Evolutionary conservation across 2,329 filamentous ascomycete genomes (phyloP).

Genomic region (Amauroascus niger): DNA sequence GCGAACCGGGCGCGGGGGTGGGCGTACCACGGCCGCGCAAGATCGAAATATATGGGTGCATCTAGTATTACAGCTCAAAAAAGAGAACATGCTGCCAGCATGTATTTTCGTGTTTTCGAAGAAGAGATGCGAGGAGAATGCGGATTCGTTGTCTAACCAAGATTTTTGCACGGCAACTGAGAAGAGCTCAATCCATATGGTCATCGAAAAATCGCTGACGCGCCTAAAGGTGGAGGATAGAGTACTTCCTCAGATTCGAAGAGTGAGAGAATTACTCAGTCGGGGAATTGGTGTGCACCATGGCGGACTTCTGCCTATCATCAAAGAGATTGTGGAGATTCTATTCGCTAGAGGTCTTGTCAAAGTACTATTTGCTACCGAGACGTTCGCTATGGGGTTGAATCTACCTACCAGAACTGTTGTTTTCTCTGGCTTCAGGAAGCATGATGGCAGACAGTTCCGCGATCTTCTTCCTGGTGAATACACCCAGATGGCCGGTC

Average conservation of each 20-base stretch:
- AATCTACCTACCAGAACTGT: constrained; percentile 94
- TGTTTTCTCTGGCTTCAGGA: constrained; percentile 93
- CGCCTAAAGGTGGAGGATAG: constrained; percentile 85
- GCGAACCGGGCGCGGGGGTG: constrained; percentile 71
- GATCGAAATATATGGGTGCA: constrained; percentile 97
- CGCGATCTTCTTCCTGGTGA: constrained; percentile 86
- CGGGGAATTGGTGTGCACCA: constrained; percentile 94
- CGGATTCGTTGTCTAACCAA: constrained; percentile 85
- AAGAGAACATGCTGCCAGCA: constrained; percentile 74
- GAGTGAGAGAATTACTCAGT: constrained; percentile 72
- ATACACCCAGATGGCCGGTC: constrained; percentile 97
- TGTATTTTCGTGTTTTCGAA: constrained; percentile 99
- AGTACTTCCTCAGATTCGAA: constrained; percentile 79
- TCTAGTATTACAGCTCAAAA: constrained; percentile 80
- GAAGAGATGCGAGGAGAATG: constrained; percentile 93
- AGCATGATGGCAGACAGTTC: constrained; percentile 89
- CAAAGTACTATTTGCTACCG: constrained; percentile 93
- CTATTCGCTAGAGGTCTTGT: constrained; percentile 90
- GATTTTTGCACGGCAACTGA: constrained; percentile 89
- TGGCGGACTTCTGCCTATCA: constrained; percentile 84
- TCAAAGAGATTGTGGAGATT: constrained; percentile 96
- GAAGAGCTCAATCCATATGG: constrained; percentile 96
- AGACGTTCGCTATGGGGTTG: constrained; percentile 97
- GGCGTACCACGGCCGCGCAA: constrained; percentile 79
- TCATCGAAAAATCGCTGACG: constrained; percentile 87